Base-by-base conservation (phyloP, 306 rosid species). In the Lagenaria siceraria region DNA sequence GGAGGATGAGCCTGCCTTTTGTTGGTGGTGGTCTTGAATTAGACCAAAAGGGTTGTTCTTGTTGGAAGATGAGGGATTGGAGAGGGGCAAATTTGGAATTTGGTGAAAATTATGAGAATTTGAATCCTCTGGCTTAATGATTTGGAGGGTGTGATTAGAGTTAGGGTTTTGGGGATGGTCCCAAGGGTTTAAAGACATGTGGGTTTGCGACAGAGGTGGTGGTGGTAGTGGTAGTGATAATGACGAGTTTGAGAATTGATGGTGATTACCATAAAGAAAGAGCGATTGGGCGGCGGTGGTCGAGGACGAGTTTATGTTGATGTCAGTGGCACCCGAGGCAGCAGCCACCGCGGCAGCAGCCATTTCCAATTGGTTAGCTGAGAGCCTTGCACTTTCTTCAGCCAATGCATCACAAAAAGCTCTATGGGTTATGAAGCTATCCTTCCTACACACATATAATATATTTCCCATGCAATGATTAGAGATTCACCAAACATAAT, bases 381-480 rank as follows among this genome's bases (percentile, higher is more conserved):
- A 78, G 27, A 92, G 35, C 81, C 96, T 86, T 51, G 96, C 97
- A 83, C 91, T 95, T 78, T 95, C 99, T 86, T 95, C 93, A 11
- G 99, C 99, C 77, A 95, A 80, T 35, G 98, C 98, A 83, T 95
- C 97, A 71, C 99, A 96, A 68, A 92, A 96, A 53, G 99, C 99
- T 85, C 98, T 86, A 48, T 96, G 99, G 43, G 97, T 96, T 74
- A 96, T 82, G 90, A 92, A 92, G 87, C 97, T 90, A 83, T 96
- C 99, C 83, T 96, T 96, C 96, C 99, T 96, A 66, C 60, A 73
- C 48, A 35, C 46, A 35, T 1, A 71, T 14, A 22, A 27, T 21
- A 43, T 7, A 24, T 22, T 12, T 11, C 2, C 36, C 36, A 69
- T 21, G 36, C 33, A 43, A 69, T 43, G 75, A 69, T 69, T 69